Conservation (phyloP, 768 basidiomycete genomes). For the Naganishia randhawae region DNA sequence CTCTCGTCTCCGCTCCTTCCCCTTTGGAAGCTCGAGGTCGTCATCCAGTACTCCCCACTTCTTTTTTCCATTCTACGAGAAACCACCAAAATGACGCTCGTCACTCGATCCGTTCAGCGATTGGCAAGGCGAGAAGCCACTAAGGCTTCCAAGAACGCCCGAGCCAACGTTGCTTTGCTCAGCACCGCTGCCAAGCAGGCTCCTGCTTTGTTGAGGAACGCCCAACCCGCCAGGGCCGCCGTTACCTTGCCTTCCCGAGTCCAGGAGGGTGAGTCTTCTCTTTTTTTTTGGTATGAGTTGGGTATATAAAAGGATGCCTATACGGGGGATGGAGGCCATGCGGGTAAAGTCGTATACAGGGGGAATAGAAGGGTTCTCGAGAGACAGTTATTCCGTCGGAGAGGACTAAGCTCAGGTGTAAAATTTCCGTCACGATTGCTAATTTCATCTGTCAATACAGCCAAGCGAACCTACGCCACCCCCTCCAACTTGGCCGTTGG, state of each 20-base stretch:
- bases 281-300: neutral
- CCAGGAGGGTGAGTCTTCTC: slow-evolving; percentile 30
- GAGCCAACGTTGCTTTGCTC: slow-evolving; percentile 46
- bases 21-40: neutral
- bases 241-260: slow-evolving; percentile 31
- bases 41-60: slow-evolving; percentile 14
- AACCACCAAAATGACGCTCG: slow-evolving; percentile 45
- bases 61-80: neutral
- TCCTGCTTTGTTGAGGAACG: slow-evolving; percentile 29
- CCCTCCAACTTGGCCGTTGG: slow-evolving; percentile 73
- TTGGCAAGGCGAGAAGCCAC: slow-evolving; percentile 45
- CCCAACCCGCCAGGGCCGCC: slow-evolving; percentile 33
- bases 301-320: neutral
- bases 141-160: slow-evolving; percentile 38
- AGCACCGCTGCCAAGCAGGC: slow-evolving; percentile 47
- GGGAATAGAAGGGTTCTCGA: too few species aligned
- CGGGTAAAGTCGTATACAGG: too few species aligned
- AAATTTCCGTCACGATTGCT: neutral
- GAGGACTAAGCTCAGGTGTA: neutral
- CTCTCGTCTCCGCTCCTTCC: neutral
- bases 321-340: neutral
- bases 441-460: neutral
- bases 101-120: slow-evolving; percentile 49
- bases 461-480: slow-evolving; percentile 77
- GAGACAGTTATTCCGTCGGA: too few species aligned